Evolutionary conservation across 108 stramenopile genomes (phyloP).

Genomic region (Nitzschia sp.): DNA sequence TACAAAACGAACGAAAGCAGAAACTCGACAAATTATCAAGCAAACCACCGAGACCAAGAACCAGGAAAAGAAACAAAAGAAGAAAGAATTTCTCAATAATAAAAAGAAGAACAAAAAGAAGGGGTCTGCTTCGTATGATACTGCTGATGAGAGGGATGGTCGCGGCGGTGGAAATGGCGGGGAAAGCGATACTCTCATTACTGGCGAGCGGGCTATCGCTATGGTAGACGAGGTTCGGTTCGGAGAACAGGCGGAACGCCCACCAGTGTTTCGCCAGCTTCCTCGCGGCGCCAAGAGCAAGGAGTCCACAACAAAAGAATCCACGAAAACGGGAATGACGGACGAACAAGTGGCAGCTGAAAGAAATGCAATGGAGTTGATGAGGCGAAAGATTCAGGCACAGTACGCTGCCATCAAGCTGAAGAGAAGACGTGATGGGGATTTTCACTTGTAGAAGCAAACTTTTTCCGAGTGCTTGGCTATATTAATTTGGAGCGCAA

Average conservation of each 20-base stretch:
- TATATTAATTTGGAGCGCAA: slow-evolving; percentile 1
- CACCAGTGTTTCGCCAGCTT: slow-evolving; percentile 53
- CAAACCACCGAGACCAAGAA: background rate
- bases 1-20: slow-evolving; percentile 47
- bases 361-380: slow-evolving; percentile 55
- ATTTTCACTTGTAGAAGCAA: slow-evolving; percentile 55
- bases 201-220: slow-evolving; percentile 16
- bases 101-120: slow-evolving; percentile 54
- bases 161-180: slow-evolving; percentile 12
- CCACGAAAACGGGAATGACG: slow-evolving; percentile 24
- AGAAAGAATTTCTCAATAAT: slow-evolving; percentile 55
- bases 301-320: slow-evolving; percentile 8
- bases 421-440: slow-evolving; percentile 39
- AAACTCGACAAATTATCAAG: slow-evolving; percentile 48
- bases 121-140: background rate
- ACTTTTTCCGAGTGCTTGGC: background rate
- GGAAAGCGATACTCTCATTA: slow-evolving; percentile 8
- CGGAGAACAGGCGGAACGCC: slow-evolving; percentile 58
- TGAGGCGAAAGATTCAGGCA: slow-evolving; percentile 61
- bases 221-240: slow-evolving; percentile 23
- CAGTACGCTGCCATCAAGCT: slow-evolving; percentile 59
- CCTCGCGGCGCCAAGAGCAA: slow-evolving; percentile 55
- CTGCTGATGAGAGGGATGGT: background rate
- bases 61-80: slow-evolving; percentile 38
- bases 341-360: slow-evolving; percentile 48